A percentile compares a stretch with the other conserved stretches of the same genome.
Conservation (phyloP, 75 land plant genomes). For the Pinus taeda region DNA sequence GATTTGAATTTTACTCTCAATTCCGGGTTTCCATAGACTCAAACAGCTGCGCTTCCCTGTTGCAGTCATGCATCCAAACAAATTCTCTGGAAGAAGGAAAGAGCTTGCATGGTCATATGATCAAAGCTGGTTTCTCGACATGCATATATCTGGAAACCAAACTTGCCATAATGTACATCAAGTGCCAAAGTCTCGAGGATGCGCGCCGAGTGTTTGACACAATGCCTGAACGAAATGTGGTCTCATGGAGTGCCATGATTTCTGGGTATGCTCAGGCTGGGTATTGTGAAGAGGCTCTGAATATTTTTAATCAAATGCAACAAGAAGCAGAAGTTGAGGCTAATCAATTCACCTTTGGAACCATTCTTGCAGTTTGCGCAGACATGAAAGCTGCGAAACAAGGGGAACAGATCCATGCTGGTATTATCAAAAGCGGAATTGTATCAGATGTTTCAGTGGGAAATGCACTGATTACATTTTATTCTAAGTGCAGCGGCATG, state of each 20-base stretch:
- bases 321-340: not conserved
- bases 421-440: not conserved
- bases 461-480: not conserved
- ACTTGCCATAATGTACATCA: no score
- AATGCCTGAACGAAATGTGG: not conserved
- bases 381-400: not conserved
- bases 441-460: not conserved
- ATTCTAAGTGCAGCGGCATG: conserved; percentile 16
- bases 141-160: no score
- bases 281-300: not conserved
- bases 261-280: conserved; percentile 16
- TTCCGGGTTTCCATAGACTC: no score
- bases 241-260: conserved; percentile 24
- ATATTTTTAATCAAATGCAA: conserved; percentile 17
- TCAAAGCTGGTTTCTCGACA: no score
- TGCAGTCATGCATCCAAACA: no score
- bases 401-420: not conserved
- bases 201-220: conserved; percentile 14
- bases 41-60: no score
- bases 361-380: conserved; percentile 9
- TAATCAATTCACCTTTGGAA: conserved; percentile 7
- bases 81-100: no score
- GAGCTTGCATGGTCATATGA: no score
- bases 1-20: no score
- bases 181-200: not conserved